Evolutionary conservation across 257 asterid species (phyloP).

Genomic region (Penstemon eatonii): DNA sequence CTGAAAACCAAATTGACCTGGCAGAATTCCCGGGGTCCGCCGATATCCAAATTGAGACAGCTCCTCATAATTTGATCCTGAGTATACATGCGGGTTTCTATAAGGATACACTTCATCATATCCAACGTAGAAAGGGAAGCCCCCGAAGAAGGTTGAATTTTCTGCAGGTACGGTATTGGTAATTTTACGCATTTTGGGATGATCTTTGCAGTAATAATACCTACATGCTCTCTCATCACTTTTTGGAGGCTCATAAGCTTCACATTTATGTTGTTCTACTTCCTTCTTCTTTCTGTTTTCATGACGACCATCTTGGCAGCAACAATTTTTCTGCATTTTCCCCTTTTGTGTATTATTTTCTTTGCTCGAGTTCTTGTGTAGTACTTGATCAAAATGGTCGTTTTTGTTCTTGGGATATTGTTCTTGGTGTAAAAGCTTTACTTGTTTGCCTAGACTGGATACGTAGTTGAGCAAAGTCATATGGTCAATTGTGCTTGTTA

Average conservation of each 20-base stretch:
- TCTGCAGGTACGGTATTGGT: conserved; percentile 23
- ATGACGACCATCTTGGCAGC: conserved; percentile 25
- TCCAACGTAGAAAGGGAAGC: conserved; percentile 1
- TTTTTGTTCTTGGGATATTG: not conserved
- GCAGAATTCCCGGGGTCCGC: conserved; percentile 18
- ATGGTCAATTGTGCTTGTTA: conserved; percentile 27
- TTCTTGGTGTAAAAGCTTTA: conserved; percentile 22
- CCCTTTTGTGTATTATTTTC: not conserved
- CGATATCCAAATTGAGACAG: conserved; percentile 19
- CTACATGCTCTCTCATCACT: conserved; percentile 21
- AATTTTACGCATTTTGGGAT: conserved; percentile 20
- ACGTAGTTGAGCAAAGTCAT: conserved; percentile 23
- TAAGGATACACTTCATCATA: conserved; percentile 10
- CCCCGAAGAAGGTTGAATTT: conserved; percentile 18
- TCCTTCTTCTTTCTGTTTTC: conserved; percentile 5
- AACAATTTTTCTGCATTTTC: conserved; percentile 12
- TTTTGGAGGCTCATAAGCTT: conserved; percentile 24
- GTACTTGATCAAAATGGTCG: not conserved
- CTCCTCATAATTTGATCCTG: conserved; percentile 12
- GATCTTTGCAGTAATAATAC: conserved; percentile 32
- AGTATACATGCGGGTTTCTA: conserved; percentile 9
- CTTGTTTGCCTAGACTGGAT: conserved; percentile 27
- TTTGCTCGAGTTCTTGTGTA: not conserved
- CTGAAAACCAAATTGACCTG: conserved; percentile 26
- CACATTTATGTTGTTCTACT: conserved; percentile 34